Percentiles rank a stretch among this genome's conserved stretches.
These are phyloP conservation scores for Leonotis leonurus DNA, from an alignment of 257 asterid species.

Conservation along the genomic window DNA sequence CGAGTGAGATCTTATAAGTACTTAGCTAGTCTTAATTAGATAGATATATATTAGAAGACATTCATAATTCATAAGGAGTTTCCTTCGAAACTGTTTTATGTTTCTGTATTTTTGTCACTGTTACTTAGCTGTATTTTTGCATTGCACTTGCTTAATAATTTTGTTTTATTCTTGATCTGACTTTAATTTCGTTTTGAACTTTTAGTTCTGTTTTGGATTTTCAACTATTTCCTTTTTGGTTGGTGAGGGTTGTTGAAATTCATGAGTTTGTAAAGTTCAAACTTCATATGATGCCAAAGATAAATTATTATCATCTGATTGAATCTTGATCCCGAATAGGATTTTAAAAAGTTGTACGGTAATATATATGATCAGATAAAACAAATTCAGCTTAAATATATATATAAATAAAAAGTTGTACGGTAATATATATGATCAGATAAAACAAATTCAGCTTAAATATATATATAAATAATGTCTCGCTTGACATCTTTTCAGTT, in stretches of 20 bases:
- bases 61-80: too few species aligned
- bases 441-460: too few species aligned
- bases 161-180: background rate
- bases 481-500: too few species aligned
- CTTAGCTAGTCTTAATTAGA: too few species aligned
- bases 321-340: too few species aligned
- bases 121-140: slow-evolving; percentile 8
- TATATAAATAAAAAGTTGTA: too few species aligned
- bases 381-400: too few species aligned
- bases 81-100: background rate
- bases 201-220: background rate
- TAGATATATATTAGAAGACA: background rate
- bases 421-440: too few species aligned
- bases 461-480: too few species aligned
- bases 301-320: too few species aligned
- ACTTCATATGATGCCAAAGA: background rate
- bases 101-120: background rate
- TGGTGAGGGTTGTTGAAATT: slow-evolving; percentile 18
- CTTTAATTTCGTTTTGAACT: background rate
- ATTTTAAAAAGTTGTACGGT: too few species aligned
- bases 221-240: background rate
- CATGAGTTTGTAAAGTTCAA: background rate
- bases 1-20: slow-evolving; percentile 65
- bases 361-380: too few species aligned
- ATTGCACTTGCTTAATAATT: background rate